A percentile compares a stretch with the other conserved stretches of the same genome.
Evolutionary conservation across 164 flowering plant genomes (phyloP).

Genomic region (Vitis riparia): DNA sequence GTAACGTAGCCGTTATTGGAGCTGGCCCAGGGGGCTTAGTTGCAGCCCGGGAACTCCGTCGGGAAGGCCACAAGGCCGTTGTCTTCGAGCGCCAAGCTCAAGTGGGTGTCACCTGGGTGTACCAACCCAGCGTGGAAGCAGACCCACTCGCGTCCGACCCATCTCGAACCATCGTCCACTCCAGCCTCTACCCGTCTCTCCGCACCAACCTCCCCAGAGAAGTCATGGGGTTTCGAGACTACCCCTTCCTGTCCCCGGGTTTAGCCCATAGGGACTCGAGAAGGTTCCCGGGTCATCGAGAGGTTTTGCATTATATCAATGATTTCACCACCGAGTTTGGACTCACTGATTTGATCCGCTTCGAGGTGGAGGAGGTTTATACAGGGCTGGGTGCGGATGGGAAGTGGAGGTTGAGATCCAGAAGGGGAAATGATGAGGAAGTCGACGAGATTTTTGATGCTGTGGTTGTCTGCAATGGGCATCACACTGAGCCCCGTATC

Average conservation of each 20-base stretch:
- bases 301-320: conserved; percentile 48
- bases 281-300: conserved; percentile 59
- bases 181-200: conserved; percentile 61
- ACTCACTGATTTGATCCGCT: conserved; percentile 31
- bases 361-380: conserved; percentile 33
- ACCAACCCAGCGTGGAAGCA: conserved; percentile 40
- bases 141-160: conserved; percentile 57
- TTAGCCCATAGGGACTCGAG: too few relatives aligned
- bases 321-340: conserved; percentile 41
- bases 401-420: conserved; percentile 18
- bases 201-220: conserved; percentile 70
- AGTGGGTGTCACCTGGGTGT: conserved; percentile 70
- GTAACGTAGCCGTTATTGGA: conserved; percentile 62
- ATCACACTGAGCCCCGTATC: conserved; percentile 31
- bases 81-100: conserved; percentile 44
- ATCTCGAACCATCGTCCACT: conserved; percentile 39
- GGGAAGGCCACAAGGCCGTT: conserved; percentile 57
- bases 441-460: conserved; percentile 31
- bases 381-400: conserved; percentile 26
- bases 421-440: neutral
- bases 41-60: conserved; percentile 55
- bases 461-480: conserved; percentile 56
- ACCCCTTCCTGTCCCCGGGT: conserved; percentile 21
- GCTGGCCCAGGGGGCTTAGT: conserved; percentile 60
- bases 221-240: conserved; percentile 60